Conservation (phyloP, 2,329 filamentous ascomycete species). For the Microascus cirrosus region DNA sequence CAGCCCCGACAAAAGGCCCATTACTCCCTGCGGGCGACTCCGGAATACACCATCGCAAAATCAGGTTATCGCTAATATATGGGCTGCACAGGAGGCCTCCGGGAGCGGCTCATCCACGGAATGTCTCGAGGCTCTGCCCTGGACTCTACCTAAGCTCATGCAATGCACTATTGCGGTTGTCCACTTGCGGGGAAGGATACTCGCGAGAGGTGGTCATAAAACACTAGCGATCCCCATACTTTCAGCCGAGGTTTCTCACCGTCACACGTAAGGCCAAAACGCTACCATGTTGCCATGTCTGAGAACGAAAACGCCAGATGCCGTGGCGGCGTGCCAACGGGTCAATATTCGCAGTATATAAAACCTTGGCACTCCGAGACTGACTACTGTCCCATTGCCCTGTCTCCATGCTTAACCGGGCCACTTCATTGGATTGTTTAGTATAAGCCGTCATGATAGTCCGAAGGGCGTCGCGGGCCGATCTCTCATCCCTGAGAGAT, state of each 20-base stretch:
- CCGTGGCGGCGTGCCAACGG: too few relatives aligned
- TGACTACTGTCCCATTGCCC: too few relatives aligned
- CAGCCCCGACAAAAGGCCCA: neutral
- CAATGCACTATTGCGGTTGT: neutral
- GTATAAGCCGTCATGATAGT: conserved; percentile 6
- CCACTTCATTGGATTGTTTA: neutral
- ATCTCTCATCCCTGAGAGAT: conserved; percentile 10
- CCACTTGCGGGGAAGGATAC: neutral
- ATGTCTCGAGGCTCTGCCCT: neutral
- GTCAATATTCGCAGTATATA: too few relatives aligned
- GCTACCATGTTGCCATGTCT: too few relatives aligned
- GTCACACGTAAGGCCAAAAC: neutral
- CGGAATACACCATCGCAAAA: neutral
- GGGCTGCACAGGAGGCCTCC: neutral
- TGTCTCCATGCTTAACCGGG: neutral
- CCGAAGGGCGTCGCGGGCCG: conserved; percentile 7
- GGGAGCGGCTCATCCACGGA: neutral
- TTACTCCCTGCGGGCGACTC: neutral
- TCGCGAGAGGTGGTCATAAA: neutral
- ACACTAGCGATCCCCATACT: neutral
- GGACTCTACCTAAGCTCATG: too few relatives aligned
- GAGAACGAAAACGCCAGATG: too few relatives aligned
- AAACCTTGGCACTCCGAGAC: too few relatives aligned
- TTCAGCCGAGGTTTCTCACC: neutral
- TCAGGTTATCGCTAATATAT: neutral